These are phyloP conservation scores for Botrytis hyacinthi DNA, from an alignment of 2,329 filamentous ascomycete species.

Conservation along the genomic window DNA sequence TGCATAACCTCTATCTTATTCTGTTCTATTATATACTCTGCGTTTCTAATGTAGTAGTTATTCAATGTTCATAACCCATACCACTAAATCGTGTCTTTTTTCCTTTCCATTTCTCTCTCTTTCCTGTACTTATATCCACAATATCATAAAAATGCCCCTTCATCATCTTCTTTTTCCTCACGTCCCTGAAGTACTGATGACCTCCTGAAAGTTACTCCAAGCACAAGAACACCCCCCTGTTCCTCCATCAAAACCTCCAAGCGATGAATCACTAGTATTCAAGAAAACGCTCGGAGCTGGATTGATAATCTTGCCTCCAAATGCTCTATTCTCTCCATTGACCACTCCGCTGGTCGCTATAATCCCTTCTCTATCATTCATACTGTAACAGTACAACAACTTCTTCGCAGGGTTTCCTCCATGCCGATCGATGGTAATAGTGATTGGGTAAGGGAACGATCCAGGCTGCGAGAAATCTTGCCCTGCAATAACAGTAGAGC, in stretches of 20 bases:
- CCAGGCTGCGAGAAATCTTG: constrained; percentile 46
- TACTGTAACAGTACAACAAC: constrained; percentile 52
- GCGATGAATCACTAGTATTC: constrained; percentile 42
- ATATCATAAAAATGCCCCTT: constrained; percentile 8
- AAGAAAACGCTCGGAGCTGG: constrained; percentile 41
- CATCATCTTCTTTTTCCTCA: background rate
- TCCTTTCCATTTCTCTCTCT: background rate
- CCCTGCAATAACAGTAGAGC: constrained; percentile 29
- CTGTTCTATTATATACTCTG: constrained; percentile 15
- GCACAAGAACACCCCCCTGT: constrained; percentile 60
- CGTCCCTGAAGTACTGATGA: constrained; percentile 14
- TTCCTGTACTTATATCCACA: background rate
- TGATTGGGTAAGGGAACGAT: constrained; percentile 63
- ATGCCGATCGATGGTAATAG: constrained; percentile 60
- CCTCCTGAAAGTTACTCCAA: constrained; percentile 51
- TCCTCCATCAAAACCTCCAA: constrained; percentile 63
- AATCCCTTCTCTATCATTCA: constrained; percentile 49
- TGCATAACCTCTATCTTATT: background rate
- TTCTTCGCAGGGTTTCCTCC: constrained; percentile 55
- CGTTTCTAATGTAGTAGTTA: constrained; percentile 8
- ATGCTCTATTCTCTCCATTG: constrained; percentile 50
- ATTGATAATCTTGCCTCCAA: constrained; percentile 55
- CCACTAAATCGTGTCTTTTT: background rate
- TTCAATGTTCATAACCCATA: constrained; percentile 14
- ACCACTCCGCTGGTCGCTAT: constrained; percentile 45